phyloP scores from a whole-genome alignment of 306 rosid species.

The Dryas octopetala region DNA sequence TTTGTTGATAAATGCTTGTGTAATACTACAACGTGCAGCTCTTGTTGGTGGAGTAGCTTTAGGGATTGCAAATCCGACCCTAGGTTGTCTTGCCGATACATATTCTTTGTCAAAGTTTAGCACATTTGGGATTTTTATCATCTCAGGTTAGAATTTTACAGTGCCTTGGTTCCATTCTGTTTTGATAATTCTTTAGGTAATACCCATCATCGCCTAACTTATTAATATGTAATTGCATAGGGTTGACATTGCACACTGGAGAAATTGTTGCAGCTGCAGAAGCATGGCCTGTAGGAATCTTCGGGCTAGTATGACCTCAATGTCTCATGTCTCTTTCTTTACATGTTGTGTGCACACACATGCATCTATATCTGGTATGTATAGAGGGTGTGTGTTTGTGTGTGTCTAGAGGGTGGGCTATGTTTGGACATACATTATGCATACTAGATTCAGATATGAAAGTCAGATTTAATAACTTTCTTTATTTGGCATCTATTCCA shows the following conservation, averaged over 20 bases:
- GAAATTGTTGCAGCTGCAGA: slow-evolving; percentile 78
- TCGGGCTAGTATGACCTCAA: slow-evolving; percentile 76
- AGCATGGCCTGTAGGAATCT: slow-evolving; percentile 94
- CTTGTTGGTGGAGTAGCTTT: slow-evolving; percentile 61
- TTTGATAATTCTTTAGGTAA: background rate
- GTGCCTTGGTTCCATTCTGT: background rate
- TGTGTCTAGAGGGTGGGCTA: no score
- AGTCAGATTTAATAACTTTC: background rate
- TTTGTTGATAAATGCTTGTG: slow-evolving; percentile 21
- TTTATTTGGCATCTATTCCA: background rate
- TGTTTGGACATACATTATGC: no score
- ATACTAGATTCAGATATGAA: background rate
- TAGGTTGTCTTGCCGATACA: slow-evolving; percentile 78
- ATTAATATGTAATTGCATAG: slow-evolving; percentile 32
- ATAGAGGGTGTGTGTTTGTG: no score
- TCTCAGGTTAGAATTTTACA: slow-evolving; percentile 61
- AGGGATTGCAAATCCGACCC: slow-evolving; percentile 65
- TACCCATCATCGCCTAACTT: background rate
- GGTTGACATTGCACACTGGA: slow-evolving; percentile 72
- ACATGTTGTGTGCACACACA: background rate
- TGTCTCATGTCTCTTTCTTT: slow-evolving; percentile 23
- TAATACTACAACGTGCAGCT: slow-evolving; percentile 41
- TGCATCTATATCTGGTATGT: background rate
- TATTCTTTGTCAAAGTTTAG: slow-evolving; percentile 73
- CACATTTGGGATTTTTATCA: slow-evolving; percentile 74